Base-by-base conservation (phyloP, 108 stramenopile genomes). In the Skeletonema potamos region DNA sequence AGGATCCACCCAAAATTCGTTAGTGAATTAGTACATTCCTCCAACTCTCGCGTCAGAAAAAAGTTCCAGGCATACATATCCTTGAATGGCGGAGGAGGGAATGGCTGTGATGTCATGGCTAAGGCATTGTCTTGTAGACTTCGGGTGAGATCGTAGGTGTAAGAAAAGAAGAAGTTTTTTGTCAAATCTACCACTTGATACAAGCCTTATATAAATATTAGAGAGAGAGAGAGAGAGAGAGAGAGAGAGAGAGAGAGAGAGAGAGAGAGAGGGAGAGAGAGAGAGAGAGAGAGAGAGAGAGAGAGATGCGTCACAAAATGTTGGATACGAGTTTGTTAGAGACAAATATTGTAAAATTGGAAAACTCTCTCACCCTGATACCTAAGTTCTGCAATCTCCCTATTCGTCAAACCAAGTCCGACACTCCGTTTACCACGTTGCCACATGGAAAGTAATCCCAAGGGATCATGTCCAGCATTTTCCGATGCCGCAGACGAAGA, bases 51-150 rank as follows among this genome's bases (percentile, higher is more conserved):
- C 2, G 95, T 96, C 62, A 92, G 88, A 74, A 97, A 97, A 61
- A 88, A 87, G 70, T 99, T 98, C 99, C 98, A 98, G 3, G 91
- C 91, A 77, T 95, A 98, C 93, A 97, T 97, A 65, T 96, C 94
- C 82, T 97, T 89, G 67, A 80, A 91, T 11, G 92, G 93, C 22
- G 88, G 88, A 41, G 88, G 93, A 22, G 89, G 96, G 68, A 87
- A 91, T 8, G 92, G 89, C 27, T 88, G 59, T 30, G 82, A 77
- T 33, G 87, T 86, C 39, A 92, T 92, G 17, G 92, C 77, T n/a
- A 96, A 62, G 70, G 96, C 92, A 70, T 98, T 98, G 64, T 97
- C 91, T 72, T 99, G 99, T 54, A 98, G 70, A 58, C 89, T 90
- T 58, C 92, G 70, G 17, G 98, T 98, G 62, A 99, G 64, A 57